Evolutionary conservation across 768 basidiomycete genomes (phyloP), one percentile per base, ranked within the genome.

Genomic region (Kwoniella newhampshirensis): DNA sequence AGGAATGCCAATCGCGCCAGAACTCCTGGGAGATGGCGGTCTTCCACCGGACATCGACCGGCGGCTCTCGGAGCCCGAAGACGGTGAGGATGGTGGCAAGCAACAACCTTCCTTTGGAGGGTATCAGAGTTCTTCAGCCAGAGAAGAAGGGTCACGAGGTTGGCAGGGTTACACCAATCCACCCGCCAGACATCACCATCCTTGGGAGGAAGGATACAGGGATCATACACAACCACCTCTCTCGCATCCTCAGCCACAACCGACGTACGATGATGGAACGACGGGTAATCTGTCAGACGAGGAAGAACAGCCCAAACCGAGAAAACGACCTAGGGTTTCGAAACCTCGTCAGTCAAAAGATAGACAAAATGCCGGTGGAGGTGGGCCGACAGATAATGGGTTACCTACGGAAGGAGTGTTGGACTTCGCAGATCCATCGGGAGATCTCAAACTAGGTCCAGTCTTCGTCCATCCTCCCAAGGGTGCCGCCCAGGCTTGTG

Each of bases 401-500:
- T 32, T 59, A 41, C 51, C 57, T 6, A 50, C 51, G 41, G 57
- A 59, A 26, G 56, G 56, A 17, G 35, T 58, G 5, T 45, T 58
- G 12, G 70, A 71, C 21, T 71, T 64, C 37, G 61, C 59, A 11
- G 65, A 68, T 40, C 46, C 67, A 2, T 59, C 63, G 9, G 53
- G 61, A 0, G 70, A 71, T 45, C 60, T 48, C 32, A 62, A 58
- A 40, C n/a, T 51, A 8, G 70, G 70, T 18, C 62, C 65, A 21
- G 65, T 71, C 1, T 71, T 63, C 40, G 55, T 68, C 4, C 70
- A 68, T 54, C 70, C 70, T 7, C 61, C 62, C 12, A 54, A 56
- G 35, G 60, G 62, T 8, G 63, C 67, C 1, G 63, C 63, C 11
- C 70, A 71, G 45, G 70, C 70, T 18, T 71, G 70, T 41, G 63